Percentiles rank a stretch among this genome's conserved stretches.
These are phyloP conservation scores for Naganishia randhawae DNA, from an alignment of 768 basidiomycete species.

Conservation along the genomic window DNA sequence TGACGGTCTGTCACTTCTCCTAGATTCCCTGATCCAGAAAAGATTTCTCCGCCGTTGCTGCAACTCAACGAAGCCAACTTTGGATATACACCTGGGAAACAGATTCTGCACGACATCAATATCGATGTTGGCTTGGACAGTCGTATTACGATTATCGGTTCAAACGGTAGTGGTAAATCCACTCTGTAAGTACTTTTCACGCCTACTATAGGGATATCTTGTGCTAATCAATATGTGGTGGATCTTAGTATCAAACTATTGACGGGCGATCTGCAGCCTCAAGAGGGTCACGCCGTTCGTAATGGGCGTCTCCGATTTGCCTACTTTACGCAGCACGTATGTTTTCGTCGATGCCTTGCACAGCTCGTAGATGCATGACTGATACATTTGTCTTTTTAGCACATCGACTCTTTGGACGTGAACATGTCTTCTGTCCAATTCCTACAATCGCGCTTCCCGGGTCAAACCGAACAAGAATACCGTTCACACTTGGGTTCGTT, in stretches of 20 bases:
- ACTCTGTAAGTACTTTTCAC: constrained; percentile 64
- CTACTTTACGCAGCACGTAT: constrained; percentile 59
- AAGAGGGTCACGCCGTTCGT: constrained; percentile 73
- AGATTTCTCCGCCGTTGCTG: constrained; percentile 90
- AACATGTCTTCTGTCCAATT: constrained; percentile 89
- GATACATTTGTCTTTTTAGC: constrained; percentile 65
- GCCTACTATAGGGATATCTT: background rate
- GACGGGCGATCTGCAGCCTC: constrained; percentile 73
- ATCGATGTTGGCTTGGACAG: constrained; percentile 93
- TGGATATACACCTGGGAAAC: constrained; percentile 73
- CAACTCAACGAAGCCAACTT: constrained; percentile 89
- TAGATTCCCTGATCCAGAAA: constrained; percentile 92
- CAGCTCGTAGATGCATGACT: background rate
- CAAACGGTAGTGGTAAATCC: constrained; percentile 94
- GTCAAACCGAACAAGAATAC: constrained; percentile 93
- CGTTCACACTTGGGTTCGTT: constrained; percentile 91
- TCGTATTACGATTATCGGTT: constrained; percentile 88
- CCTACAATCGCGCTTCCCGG: constrained; percentile 85
- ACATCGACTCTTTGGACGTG: constrained; percentile 82
- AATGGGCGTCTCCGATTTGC: constrained; percentile 79
- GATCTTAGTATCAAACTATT: constrained; percentile 78
- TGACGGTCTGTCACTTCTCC: background rate
- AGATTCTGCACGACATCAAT: constrained; percentile 72
- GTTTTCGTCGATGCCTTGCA: constrained; percentile 38
- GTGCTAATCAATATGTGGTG: background rate